Conservation (phyloP, 2,329 filamentous ascomycete species). For the Talaromyces islandicus region DNA sequence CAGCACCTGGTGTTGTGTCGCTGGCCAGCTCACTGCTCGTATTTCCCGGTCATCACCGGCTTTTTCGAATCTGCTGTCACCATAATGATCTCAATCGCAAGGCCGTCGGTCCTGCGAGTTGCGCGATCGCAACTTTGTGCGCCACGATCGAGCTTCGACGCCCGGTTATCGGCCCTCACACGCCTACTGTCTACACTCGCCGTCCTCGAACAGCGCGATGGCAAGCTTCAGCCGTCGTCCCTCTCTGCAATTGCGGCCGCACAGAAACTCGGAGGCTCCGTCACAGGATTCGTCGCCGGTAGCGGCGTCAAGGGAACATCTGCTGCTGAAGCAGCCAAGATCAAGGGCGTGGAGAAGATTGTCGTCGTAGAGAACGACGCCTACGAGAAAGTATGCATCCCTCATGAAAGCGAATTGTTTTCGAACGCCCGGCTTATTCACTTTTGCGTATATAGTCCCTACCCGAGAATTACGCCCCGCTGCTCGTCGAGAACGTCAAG, state of each 20-base stretch:
- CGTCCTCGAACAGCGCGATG: slow-evolving; percentile 86
- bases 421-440: neutral
- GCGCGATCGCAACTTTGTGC: slow-evolving; percentile 42
- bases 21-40: slow-evolving; percentile 1
- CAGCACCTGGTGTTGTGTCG: slow-evolving; percentile 3
- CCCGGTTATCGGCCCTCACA: slow-evolving; percentile 52
- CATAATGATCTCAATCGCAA: slow-evolving; percentile 24
- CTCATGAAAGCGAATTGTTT: neutral
- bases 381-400: slow-evolving; percentile 71
- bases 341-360: slow-evolving; percentile 86
- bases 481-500: slow-evolving; percentile 94
- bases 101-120: slow-evolving; percentile 36
- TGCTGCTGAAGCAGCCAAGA: slow-evolving; percentile 80
- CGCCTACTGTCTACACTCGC: slow-evolving; percentile 82
- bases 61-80: neutral
- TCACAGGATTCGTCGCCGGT: slow-evolving; percentile 86
- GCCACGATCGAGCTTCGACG: slow-evolving; percentile 34
- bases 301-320: slow-evolving; percentile 63
- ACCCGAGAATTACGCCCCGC: slow-evolving; percentile 87
- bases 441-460: slow-evolving; percentile 58
- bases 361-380: slow-evolving; percentile 80
- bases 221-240: slow-evolving; percentile 75
- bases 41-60: neutral
- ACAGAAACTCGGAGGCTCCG: slow-evolving; percentile 73
- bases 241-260: slow-evolving; percentile 82